Evolutionary conservation across 169 alveolate species (phyloP), one percentile per base, ranked within the genome.

Genomic region (Cryptosporidium sp.): DNA sequence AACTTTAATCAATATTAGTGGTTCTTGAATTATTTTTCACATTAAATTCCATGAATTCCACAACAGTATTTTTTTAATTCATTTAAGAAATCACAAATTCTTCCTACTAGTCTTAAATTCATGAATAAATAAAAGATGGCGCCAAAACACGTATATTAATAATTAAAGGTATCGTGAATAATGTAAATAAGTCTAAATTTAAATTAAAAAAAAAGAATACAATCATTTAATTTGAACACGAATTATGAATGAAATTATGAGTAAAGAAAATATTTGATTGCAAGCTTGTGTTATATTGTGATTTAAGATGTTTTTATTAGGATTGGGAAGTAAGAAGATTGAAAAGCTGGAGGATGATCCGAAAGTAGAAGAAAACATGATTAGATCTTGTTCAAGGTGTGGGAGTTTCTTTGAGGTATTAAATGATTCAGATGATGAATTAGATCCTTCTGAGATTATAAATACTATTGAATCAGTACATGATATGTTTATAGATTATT

Each of bases 331-430:
- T 37, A 56, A 56, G 67, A 56, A 56, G 12, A 56, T 56, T 67
- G 35, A 33, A 5, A 67, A 67, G 18, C 26, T 21, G 21, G 85
- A 71, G 0, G 35, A 26, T 14, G 48, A 2, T 26, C 52, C 21
- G 12, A 52, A 48, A 14, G 69, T 12, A 21, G 23, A 10, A 0
- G 58, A 29, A 35, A 31, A 29, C 58, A 10, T 53, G n/a, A 37
- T 75, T 18, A 75, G 86, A 75, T 52, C 68, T 35, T 75, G 86
- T 26, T 75, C 73, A 6, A 56, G 60, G 16, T 75, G 86, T 75
- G 71, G 68, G n/a, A 35, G 9, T 2, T 56, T 75, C 60, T 70
- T 70, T 5, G 39, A 42, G 29, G 42, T 70, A 2, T 26, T 53
- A 33, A 10, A 45, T 26, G 65, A 48, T n/a, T 33, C n/a, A 2